Base-by-base conservation (phyloP, 495 filamentous ascomycete species). In the Neurospora sp. region DNA sequence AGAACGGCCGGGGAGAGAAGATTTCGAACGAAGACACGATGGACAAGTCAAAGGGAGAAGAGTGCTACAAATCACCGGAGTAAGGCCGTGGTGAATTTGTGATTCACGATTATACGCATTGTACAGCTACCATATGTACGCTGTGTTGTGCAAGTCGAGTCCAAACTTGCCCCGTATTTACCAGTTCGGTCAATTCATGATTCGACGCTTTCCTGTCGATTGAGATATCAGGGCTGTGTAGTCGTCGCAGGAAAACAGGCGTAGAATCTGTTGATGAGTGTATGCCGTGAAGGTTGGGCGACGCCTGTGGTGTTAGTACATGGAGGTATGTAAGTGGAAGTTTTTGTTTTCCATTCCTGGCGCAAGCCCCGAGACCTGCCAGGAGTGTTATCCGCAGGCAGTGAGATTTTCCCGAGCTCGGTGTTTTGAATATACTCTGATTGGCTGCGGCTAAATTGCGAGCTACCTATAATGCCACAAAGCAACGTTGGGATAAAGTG, bases 391-490 rank as follows among this genome's bases (percentile, higher is more conserved):
- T 54, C 45, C 45, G 45, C 21, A 54, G 45, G 21, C 48, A 54
- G 45, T 70, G 71, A 37, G 21, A 31, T 66, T 21, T 75, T 75
- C 74, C 72, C 73, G 70, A 75, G 59, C 69, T 79, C 78, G 79
- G 79, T 77, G 77, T 39, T 81, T 80, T 79, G 73, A 19, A 39
- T 43, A 66, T 13, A 36, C 38, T 40, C 62, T 77, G 2, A 82
- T 82, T 82, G 81, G 81, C 76, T 69, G 38, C 81, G 81, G 81
- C 79, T 82, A 82, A 82, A 82, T 82, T 81, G 69, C 78, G 77
- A 81, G 69, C 71, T 74, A 71, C 78, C 70, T 72, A n/a, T 71
- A 13, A 37, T 59, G 72, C 73, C 74, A 77, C 78, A 73, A 54
- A 36, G 38, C 59, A 10, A 72, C 75, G 73, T 73, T 70, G 75